Conservation (phyloP, 176 grass and related monocot genomes). For the Bolboschoenus planiculmis region DNA sequence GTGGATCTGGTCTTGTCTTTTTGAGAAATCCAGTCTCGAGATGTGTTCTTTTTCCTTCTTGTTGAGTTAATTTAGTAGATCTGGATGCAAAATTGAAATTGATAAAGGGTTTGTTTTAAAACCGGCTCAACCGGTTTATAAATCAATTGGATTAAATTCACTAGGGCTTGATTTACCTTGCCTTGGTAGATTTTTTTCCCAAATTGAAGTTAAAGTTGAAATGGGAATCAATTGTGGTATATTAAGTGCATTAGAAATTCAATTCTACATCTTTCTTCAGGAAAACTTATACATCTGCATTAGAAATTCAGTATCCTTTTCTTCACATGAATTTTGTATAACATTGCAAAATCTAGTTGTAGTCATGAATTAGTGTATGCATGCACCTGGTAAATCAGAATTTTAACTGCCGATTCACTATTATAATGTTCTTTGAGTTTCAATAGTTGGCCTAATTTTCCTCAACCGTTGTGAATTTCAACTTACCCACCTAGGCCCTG, state of each 20-base stretch:
- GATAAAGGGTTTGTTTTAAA: neutral
- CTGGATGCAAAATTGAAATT: neutral
- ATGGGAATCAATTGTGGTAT: neutral
- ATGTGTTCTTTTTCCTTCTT: neutral
- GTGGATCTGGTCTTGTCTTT: conserved; percentile 11
- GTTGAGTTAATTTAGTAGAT: neutral
- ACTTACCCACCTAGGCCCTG: neutral
- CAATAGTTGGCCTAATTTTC: neutral
- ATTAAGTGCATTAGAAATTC: neutral
- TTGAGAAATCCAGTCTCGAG: neutral
- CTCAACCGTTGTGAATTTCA: neutral
- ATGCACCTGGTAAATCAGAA: neutral
- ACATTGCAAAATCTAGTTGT: neutral
- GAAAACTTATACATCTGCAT: neutral
- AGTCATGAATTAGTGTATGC: neutral
- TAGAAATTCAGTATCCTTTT: neutral
- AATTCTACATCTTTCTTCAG: neutral
- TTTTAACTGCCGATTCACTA: neutral
- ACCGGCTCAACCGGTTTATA: neutral
- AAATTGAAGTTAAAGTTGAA: neutral
- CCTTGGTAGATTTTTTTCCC: neutral
- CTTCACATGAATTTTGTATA: neutral
- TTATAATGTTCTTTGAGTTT: neutral
- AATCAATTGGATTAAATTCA: neutral
- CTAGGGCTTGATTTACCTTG: neutral